Base-by-base conservation (phyloP, 2,329 filamentous ascomycete species). In the Ceratocystis lukuohia region DNA sequence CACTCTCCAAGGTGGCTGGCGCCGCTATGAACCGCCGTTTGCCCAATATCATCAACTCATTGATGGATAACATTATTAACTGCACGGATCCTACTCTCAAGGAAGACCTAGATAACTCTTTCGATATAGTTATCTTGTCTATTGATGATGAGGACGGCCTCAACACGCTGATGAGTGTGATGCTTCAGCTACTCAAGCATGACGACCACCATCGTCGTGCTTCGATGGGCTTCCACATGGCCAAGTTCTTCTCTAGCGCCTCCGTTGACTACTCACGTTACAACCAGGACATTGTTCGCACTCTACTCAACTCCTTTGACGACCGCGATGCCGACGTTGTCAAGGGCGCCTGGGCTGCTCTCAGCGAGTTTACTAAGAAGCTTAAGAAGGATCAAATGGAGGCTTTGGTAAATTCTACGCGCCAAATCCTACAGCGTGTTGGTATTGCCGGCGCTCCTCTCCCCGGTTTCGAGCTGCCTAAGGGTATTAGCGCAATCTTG, bases 371-470 rank as follows among this genome's bases (percentile, higher is more conserved):
- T 71, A 96, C 92, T 59, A 92, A 92, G 74, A 88, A 86, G 71
- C 82, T 99, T 69, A 88, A 87, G 73, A 99, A 99, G 76, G 95
- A 99, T 74, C 93, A 97, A 76, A 97, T 99, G 94, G 95, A 99
- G 74, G 86, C 88, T 0, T 81, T 99, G 59, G 91, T 96, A 20
- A 79, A 85, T 65, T 94, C 93, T 0, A 96, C 93, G 1, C 82
- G 93, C 68, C 89, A 95, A 75, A 87, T 89, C 1, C 81, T 99
- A 65, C 86, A 89, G 70, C 90, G 93, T 72, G 89, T 97, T 61
- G 94, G 95, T 71, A 89, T 96, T 57, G 79, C 91, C 53, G 94
- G 94, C 33, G 83, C 87, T 50, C 87, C 92, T 72, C 80, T 99
- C 61, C 85, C 91, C 48, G 95, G 94, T 45, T 99, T 99, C 78